Evolutionary conservation across 495 filamentous ascomycete species (phyloP).

Genomic region (Echria macrotheca): DNA sequence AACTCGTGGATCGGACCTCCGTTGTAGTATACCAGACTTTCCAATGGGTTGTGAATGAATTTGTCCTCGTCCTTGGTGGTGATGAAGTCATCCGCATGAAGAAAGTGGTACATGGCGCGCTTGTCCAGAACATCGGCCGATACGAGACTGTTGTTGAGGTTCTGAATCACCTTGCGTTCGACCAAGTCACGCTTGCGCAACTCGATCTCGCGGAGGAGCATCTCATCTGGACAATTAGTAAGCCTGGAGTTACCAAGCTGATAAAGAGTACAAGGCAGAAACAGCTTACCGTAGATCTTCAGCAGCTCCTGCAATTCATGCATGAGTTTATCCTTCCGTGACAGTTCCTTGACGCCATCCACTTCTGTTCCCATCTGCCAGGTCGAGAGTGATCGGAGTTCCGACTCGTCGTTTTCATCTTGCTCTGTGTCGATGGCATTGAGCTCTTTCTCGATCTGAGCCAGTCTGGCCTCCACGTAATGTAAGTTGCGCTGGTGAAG

Average conservation of each 20-base stretch:
- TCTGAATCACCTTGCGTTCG: not conserved
- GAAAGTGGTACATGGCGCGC: not conserved
- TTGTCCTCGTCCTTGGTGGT: conserved; percentile 1
- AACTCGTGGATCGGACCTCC: not conserved
- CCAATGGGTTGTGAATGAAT: not conserved
- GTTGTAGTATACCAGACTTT: conserved; percentile 5
- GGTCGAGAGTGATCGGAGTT: not conserved
- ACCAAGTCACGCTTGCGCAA: not conserved
- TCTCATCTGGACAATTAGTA: too few relatives aligned
- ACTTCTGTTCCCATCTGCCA: not conserved
- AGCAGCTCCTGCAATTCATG: not conserved
- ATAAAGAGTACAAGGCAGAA: too few relatives aligned
- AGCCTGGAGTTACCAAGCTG: too few relatives aligned
- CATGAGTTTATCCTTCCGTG: not conserved
- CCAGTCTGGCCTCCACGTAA: conserved; percentile 1
- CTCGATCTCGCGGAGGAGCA: not conserved
- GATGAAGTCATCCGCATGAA: conserved; percentile 9
- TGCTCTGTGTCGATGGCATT: not conserved
- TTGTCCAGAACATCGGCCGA: not conserved
- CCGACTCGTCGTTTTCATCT: not conserved
- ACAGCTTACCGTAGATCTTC: conserved; percentile 1
- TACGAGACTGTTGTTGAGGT: not conserved
- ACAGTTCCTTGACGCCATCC: not conserved
- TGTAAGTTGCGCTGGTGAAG: not conserved
- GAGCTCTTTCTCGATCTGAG: conserved; percentile 2